phyloP scores from a whole-genome alignment of 1,284 basidiomycete species.

The Ceraceosorus guamensis region DNA sequence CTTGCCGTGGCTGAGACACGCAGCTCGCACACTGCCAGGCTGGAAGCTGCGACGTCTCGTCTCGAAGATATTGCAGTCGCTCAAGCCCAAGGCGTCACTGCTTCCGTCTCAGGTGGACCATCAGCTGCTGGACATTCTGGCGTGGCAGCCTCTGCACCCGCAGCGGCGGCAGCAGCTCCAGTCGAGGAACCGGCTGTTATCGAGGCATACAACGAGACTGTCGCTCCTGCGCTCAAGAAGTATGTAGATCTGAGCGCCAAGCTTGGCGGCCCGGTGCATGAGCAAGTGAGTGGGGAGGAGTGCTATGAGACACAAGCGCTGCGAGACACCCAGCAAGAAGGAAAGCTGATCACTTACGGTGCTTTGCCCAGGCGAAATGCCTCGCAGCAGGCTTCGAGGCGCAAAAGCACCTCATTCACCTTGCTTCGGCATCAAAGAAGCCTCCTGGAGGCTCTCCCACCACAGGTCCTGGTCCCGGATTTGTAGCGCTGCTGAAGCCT shows the following conservation, averaged over 20 bases:
- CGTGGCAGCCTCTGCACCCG: constrained; percentile 11
- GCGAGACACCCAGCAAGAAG: background rate
- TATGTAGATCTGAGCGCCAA: constrained; percentile 68
- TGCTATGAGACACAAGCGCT: background rate
- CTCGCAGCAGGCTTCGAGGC: constrained; percentile 65
- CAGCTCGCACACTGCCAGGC: constrained; percentile 12
- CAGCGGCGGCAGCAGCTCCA: constrained; percentile 13
- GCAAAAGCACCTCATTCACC: constrained; percentile 63
- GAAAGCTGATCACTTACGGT: background rate
- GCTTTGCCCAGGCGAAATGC: constrained; percentile 56
- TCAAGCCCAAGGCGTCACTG: constrained; percentile 12
- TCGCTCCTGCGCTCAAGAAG: constrained; percentile 66
- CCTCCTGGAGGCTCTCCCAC: constrained; percentile 54
- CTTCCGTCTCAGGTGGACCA: background rate
- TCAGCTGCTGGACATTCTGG: constrained; percentile 6
- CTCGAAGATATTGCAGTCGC: constrained; percentile 78
- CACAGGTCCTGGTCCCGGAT: constrained; percentile 54
- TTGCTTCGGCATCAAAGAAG: constrained; percentile 69
- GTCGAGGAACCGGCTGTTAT: constrained; percentile 58
- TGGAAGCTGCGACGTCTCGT: constrained; percentile 83
- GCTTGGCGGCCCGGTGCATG: constrained; percentile 64
- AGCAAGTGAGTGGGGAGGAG: constrained; percentile 16
- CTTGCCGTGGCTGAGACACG: constrained; percentile 1
- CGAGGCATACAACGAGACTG: constrained; percentile 65
- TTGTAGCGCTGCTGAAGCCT: constrained; percentile 63